Evolutionary conservation across 73 alveolate species (phyloP), one percentile per base, ranked within the genome.

Genomic region (Effrenium voratum): DNA sequence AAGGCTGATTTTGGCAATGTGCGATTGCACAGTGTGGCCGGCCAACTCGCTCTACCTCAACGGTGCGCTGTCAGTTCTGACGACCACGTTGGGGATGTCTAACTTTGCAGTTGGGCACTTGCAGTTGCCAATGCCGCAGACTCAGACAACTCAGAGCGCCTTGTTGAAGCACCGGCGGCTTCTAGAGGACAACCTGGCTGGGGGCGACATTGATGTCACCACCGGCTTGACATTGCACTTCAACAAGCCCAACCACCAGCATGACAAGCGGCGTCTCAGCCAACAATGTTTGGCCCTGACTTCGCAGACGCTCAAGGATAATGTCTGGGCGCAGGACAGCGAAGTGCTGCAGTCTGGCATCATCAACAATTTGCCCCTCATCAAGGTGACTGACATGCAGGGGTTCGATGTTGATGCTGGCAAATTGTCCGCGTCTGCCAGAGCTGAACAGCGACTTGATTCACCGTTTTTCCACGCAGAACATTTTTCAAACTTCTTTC

Each of bases 21-120:
- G 44, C 46, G 91, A 79, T 28, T 45, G 70, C 91, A 45, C 70
- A 30, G 91, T 79, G 41, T 79, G 91, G 91, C 91, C 91, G 32
- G 10, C n/a, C 63, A 79, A 79, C 47, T 79, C 91, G 3, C 46
- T 68, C 1, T 79, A 79, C 32, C 28, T 79, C 46, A 40, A 44
- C 2, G 91, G 70, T 6, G 44, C 70, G 46, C 19, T 44, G 5
- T 30, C 32, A 0, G 91, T 68, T 19, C n/a, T 79, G 70, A 46
- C 0, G 2, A 0, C 70, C 10, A 45, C 46, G 91, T n/a, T 79
- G 91, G 63, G 70, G 5, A 1, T 26, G 3, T 79, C 91, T 6
- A 63, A 63, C 1, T 45, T 45, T 6, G 6, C 44, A 4, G 91
- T 45, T 30, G 91, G 91, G 46, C 91, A 79, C 44, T 2, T 79